Evolutionary conservation across 495 filamentous ascomycete genomes (phyloP).

Genomic region (Darksidea phi): DNA sequence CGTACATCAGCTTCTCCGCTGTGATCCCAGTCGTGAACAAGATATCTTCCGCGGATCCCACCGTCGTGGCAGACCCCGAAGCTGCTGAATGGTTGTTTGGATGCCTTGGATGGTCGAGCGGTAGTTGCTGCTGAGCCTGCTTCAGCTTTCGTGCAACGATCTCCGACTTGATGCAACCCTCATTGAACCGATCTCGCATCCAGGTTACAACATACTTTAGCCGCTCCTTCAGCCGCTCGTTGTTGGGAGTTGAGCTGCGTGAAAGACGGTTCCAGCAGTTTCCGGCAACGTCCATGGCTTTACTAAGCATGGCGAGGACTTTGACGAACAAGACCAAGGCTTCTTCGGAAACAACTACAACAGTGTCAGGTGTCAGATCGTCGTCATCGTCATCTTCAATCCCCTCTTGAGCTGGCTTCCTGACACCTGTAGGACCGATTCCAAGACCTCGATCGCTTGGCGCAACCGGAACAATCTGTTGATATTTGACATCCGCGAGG

Average conservation of each 20-base stretch:
- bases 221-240: conserved; percentile 67
- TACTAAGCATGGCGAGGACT: conserved; percentile 79
- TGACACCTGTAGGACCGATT: conserved; percentile 54
- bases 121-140: conserved; percentile 80
- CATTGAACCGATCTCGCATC: conserved; percentile 91
- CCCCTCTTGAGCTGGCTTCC: conserved; percentile 44
- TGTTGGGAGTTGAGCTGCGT: conserved; percentile 52
- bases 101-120: conserved; percentile 80
- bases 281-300: conserved; percentile 95
- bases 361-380: conserved; percentile 77
- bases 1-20: conserved; percentile 97
- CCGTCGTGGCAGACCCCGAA: conserved; percentile 45
- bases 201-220: conserved; percentile 95
- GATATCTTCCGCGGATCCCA: conserved; percentile 61
- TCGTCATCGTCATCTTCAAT: conserved; percentile 53
- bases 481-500: conserved; percentile 97
- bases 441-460: conserved; percentile 71
- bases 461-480: conserved; percentile 83
- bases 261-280: conserved; percentile 81
- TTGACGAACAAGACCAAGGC: conserved; percentile 96
- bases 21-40: conserved; percentile 75
- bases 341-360: conserved; percentile 86
- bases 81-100: conserved; percentile 68
- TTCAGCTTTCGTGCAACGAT: conserved; percentile 82
- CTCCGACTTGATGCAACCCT: conserved; percentile 92